Evolutionary conservation across 2,329 filamentous ascomycete genomes (phyloP).

Genomic region (Pleomassaria siparia): DNA sequence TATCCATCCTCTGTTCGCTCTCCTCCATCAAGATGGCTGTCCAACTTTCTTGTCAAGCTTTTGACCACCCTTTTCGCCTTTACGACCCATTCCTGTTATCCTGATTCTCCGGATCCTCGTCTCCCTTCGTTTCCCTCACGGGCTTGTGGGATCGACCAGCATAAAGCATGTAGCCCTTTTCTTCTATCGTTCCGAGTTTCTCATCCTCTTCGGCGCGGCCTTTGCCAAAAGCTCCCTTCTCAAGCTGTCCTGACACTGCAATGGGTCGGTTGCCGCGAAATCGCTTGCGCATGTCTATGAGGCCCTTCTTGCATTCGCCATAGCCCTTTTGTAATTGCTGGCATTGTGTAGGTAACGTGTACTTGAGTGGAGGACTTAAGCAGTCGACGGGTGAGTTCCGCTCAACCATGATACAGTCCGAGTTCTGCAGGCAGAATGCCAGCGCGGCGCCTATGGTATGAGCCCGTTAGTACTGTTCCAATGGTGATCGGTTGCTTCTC

Average conservation of each 20-base stretch:
- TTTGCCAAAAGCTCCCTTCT: slow-evolving; percentile 36
- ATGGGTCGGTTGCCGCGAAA: slow-evolving; percentile 94
- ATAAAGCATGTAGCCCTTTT: slow-evolving; percentile 44
- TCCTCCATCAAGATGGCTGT: background rate
- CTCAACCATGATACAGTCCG: slow-evolving; percentile 92
- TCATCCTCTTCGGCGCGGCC: slow-evolving; percentile 31
- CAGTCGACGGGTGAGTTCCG: slow-evolving; percentile 86
- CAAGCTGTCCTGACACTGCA: slow-evolving; percentile 39
- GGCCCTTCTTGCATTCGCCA: slow-evolving; percentile 90
- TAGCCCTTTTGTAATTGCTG: slow-evolving; percentile 89
- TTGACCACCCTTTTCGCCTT: background rate
- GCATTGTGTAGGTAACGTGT: slow-evolving; percentile 82
- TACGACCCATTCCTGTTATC: slow-evolving; percentile 13
- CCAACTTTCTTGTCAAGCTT: too few relatives aligned
- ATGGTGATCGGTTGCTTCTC: too few relatives aligned
- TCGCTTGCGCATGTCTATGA: slow-evolving; percentile 98
- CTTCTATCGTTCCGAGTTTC: slow-evolving; percentile 39
- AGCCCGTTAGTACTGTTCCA: background rate
- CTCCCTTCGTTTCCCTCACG: slow-evolving; percentile 30
- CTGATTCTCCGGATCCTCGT: slow-evolving; percentile 26
- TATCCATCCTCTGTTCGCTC: background rate
- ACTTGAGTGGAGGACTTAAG: slow-evolving; percentile 76
- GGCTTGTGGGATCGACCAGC: slow-evolving; percentile 35
- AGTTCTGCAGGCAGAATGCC: slow-evolving; percentile 92
- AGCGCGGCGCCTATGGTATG: slow-evolving; percentile 73